Evolutionary conservation across 495 filamentous ascomycete genomes (phyloP).

Genomic region (Aspergillus ellipticus): DNA sequence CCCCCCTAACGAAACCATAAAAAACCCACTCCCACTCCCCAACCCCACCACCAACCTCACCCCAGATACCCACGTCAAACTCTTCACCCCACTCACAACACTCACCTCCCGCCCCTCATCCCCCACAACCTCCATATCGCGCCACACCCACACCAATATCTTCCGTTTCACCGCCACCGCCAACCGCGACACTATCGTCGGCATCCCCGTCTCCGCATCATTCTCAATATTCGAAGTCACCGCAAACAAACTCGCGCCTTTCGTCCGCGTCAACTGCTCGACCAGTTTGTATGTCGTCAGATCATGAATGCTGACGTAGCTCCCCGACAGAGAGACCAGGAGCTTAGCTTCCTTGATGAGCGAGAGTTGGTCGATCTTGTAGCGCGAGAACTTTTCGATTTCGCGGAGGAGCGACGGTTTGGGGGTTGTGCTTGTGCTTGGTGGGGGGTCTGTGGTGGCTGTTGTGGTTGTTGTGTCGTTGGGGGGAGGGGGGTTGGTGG

Average conservation of each 20-base stretch:
- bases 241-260: conserved; percentile 83
- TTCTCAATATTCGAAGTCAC: conserved; percentile 93
- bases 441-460: conserved; percentile 25
- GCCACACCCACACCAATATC: conserved; percentile 89
- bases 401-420: conserved; percentile 85
- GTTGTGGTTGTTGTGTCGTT: conserved; percentile 50
- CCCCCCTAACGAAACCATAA: no score
- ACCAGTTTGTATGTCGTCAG: conserved; percentile 76
- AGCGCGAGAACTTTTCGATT: conserved; percentile 86
- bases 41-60: conserved; percentile 82
- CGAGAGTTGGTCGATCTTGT: conserved; percentile 86
- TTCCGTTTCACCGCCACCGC: conserved; percentile 91
- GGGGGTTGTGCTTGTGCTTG: conserved; percentile 23
- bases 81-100: conserved; percentile 74
- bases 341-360: conserved; percentile 91
- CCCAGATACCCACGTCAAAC: conserved; percentile 83
- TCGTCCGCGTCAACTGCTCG: conserved; percentile 76
- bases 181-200: conserved; percentile 82
- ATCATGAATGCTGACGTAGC: conserved; percentile 82
- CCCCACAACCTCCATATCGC: conserved; percentile 79
- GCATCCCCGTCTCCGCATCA: conserved; percentile 79
- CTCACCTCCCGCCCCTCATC: conserved; percentile 68
- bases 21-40: no score
- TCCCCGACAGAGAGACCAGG: conserved; percentile 85
- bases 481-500: conserved; percentile 76